Conservation (phyloP, 2,329 filamentous ascomycete species). For the Alternaria brassicae region DNA sequence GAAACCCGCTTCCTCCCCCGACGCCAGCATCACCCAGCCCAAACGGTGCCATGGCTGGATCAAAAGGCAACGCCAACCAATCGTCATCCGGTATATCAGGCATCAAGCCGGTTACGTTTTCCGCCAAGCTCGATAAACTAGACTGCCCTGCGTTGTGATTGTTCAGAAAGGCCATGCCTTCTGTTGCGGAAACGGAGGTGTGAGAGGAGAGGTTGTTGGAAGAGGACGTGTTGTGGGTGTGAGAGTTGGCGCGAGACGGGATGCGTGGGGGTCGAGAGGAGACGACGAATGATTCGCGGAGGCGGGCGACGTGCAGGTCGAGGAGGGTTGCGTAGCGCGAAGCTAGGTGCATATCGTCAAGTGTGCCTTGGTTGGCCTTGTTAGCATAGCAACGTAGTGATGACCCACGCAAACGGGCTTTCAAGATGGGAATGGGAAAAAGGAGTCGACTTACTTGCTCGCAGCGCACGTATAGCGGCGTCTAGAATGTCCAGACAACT, state of each 20-base stretch:
- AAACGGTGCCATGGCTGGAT: constrained; percentile 51
- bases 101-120: constrained; percentile 46
- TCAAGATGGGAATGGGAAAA: no score
- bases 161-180: constrained; percentile 48
- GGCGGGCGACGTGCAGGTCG: constrained; percentile 50
- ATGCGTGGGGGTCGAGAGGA: constrained; percentile 47
- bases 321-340: constrained; percentile 60
- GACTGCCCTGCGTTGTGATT: constrained; percentile 48
- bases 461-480: constrained; percentile 57
- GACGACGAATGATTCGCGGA: constrained; percentile 48
- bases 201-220: constrained; percentile 30
- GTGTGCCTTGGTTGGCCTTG: constrained; percentile 36
- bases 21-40: constrained; percentile 41
- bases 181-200: constrained; percentile 40
- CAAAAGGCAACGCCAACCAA: constrained; percentile 50
- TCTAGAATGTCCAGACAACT: constrained; percentile 59
- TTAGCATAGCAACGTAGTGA: constrained; percentile 9
- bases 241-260: constrained; percentile 39
- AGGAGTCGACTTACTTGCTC: constrained; percentile 46
- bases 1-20: constrained; percentile 43
- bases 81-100: constrained; percentile 50
- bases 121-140: constrained; percentile 44
- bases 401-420: no score
- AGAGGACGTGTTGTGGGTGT: constrained; percentile 39
- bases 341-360: constrained; percentile 62